Evolutionary conservation across 2,329 filamentous ascomycete genomes (phyloP).

Genomic region (Triangularia verruculosa): DNA sequence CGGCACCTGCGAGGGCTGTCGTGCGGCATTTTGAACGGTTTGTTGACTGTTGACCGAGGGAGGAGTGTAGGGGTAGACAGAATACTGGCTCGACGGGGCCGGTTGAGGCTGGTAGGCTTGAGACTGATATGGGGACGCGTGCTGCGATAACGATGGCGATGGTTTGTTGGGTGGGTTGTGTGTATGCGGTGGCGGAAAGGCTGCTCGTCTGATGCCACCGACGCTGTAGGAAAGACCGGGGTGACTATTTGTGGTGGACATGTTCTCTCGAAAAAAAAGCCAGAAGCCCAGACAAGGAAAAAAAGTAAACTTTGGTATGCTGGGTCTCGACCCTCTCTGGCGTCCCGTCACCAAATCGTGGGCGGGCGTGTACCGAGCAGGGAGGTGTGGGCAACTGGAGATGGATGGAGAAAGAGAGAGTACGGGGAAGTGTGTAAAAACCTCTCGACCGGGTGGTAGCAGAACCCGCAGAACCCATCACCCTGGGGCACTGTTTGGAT

Average conservation of each 20-base stretch:
- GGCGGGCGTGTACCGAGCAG: constrained; percentile 30
- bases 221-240: constrained; percentile 52
- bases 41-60: constrained; percentile 47
- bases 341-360: constrained; percentile 10
- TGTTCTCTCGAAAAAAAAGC: constrained; percentile 24
- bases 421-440: constrained; percentile 24
- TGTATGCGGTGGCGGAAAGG: constrained; percentile 41
- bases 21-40: constrained; percentile 46
- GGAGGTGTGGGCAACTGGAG: constrained; percentile 27
- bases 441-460: constrained; percentile 8
- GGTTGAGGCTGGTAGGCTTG: constrained; percentile 51
- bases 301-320: constrained; percentile 5
- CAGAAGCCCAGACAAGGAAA: constrained; percentile 3
- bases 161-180: constrained; percentile 53
- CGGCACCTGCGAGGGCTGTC: constrained; percentile 44
- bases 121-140: constrained; percentile 54
- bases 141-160: constrained; percentile 51
- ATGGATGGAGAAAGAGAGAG: constrained; percentile 22
- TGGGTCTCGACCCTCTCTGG: constrained; percentile 28
- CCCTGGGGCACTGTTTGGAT: constrained; percentile 9
- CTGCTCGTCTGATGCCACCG: constrained; percentile 47
- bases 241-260: constrained; percentile 47
- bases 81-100: constrained; percentile 45
- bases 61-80: constrained; percentile 49
- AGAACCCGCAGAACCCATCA: constrained; percentile 6